A percentile compares a stretch with the other conserved stretches of the same genome.
Conservation (phyloP, 225 moss, liverwort and hornwort species). For the Polytrichum commune region DNA sequence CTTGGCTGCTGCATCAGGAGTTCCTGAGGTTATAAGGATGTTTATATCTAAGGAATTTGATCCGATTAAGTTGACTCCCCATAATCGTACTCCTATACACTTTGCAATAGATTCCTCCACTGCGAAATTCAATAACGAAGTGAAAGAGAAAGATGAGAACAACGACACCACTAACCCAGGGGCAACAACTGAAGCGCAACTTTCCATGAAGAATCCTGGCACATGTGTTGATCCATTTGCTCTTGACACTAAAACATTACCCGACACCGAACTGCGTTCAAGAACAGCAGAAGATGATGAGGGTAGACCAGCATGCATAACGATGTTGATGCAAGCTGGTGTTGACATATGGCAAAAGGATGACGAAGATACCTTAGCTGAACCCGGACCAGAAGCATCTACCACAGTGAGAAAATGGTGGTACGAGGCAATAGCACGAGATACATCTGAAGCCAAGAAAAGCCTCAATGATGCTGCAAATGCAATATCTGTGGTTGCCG, state of each 20-base stretch:
- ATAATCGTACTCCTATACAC: background rate
- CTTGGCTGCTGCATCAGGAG: slow-evolving; percentile 8
- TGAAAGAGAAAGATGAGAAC: background rate
- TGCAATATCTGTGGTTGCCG: slow-evolving; percentile 24
- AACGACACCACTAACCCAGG: too few relatives aligned
- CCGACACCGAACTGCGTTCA: too few relatives aligned
- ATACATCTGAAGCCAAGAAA: background rate
- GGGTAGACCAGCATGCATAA: slow-evolving; percentile 4
- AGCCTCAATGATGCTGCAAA: slow-evolving; percentile 7
- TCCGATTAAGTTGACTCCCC: too few relatives aligned
- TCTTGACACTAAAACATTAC: background rate
- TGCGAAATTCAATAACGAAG: background rate
- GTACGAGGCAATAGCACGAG: background rate
- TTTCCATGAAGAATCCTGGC: too few relatives aligned
- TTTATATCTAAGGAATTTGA: too few relatives aligned
- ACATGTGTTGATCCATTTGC: background rate
- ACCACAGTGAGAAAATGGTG: background rate
- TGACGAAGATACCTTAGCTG: background rate
- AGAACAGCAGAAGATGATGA: too few relatives aligned
- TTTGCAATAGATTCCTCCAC: background rate
- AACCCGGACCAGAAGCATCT: background rate
- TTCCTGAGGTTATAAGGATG: background rate
- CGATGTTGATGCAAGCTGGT: slow-evolving; percentile 8
- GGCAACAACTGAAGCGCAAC: too few relatives aligned
- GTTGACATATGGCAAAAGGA: slow-evolving; percentile 17